These are phyloP conservation scores for Gynochthodes officinalis DNA, from an alignment of 257 asterid species.

Conservation along the genomic window DNA sequence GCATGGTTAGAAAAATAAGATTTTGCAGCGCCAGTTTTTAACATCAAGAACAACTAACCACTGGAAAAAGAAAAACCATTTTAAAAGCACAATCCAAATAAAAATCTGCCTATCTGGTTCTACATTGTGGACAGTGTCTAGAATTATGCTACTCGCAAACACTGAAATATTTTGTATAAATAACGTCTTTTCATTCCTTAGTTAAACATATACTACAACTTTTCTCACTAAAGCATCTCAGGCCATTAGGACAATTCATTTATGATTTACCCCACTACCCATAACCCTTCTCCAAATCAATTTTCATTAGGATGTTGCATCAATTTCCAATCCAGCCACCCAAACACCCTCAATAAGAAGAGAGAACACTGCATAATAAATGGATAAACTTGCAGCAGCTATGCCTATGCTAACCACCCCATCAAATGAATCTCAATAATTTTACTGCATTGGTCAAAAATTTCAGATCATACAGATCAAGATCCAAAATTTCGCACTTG, in stretches of 20 bases:
- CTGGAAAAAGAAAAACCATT: not conserved
- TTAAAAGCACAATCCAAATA: not conserved
- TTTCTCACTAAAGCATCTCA: not conserved
- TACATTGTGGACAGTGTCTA: too few species aligned
- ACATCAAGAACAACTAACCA: not conserved
- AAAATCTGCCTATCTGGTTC: too few species aligned
- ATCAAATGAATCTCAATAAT: not conserved
- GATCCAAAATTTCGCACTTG: conserved; percentile 2
- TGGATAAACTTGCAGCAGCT: not conserved
- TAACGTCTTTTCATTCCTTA: conserved; percentile 2
- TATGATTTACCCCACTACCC: not conserved
- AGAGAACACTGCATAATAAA: not conserved
- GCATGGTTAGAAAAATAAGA: not conserved
- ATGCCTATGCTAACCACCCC: not conserved
- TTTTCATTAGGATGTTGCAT: not conserved
- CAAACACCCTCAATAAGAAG: not conserved
- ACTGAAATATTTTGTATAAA: too few species aligned
- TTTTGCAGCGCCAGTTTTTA: not conserved
- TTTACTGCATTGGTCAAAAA: not conserved
- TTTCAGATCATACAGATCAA: conserved; percentile 8
- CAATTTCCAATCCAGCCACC: not conserved
- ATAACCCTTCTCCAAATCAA: not conserved
- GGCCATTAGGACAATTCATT: not conserved
- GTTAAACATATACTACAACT: not conserved
- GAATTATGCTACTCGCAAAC: too few species aligned